Evolutionary conservation across 495 filamentous ascomycete genomes (phyloP), one percentile per base, ranked within the genome.

Genomic region (Pyrenula massariospora): DNA sequence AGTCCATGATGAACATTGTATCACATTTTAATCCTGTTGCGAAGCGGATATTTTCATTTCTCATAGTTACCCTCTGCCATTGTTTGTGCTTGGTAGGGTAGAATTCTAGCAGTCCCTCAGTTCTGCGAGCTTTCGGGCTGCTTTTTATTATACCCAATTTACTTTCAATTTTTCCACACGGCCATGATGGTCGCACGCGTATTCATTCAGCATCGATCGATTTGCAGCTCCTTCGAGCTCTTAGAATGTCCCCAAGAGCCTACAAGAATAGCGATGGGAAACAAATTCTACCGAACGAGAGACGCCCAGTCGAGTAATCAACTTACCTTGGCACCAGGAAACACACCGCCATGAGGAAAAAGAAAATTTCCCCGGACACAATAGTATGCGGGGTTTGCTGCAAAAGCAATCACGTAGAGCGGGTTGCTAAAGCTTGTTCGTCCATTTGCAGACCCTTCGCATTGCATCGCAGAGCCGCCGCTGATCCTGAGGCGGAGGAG

Each of bases 11-110:
- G 19, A 21, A 8, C 8, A 10, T 52, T 8, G n/a, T 21, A 52
- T 52, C 50, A 52, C 19, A 21, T 52, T 52, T 52, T 52, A 52
- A 21, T 52, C 50, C 50, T 52, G 50, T 19, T 21, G n/a, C 20
- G 19, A 52, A 52, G 50, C 50, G 31, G 31, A 42, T 15, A 8
- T 42, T 42, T 15, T 42, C 15, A 42, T 42, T 42, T 42, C 31
- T 42, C 31, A 42, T 42, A 42, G 15, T 42, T 42, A 5, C 31
- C 31, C 31, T 42, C 15, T 42, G 31, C 15, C 31, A 8, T 42
- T 42, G 31, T 15, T 5, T 42, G 31, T 42, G 31, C 8, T 42
- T 42, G 31, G 31, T 42, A 42, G 31, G 31, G 5, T 42, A 42
- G 31, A 42, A 42, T 42, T 8, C 31, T 42, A 42, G 31, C 31